Base-by-base conservation (phyloP, 176 grass and related monocot species). In the Puccinellia tenuiflora region DNA sequence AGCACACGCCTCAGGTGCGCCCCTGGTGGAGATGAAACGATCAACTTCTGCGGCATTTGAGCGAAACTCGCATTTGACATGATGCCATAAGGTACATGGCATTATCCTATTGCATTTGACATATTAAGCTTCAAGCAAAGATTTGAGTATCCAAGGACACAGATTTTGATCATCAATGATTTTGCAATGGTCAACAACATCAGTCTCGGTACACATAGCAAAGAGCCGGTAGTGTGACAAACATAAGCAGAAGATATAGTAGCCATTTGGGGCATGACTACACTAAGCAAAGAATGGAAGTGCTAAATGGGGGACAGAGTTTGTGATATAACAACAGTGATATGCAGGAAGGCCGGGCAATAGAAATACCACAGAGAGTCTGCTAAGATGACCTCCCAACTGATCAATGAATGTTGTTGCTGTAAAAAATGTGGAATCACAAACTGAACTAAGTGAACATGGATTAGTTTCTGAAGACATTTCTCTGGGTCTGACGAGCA, bases 31-130 rank as follows among this genome's bases (percentile, higher is more conserved):
- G n/a, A n/a, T n/a, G 96, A 98, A 30, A 98, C 96, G 17, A 95
- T 95, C 77, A 95, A 43, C 48, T 98, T 98, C 60, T 92, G 92
- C 0, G 92, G 95, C 96, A 98, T 95, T 66, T 95, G 96, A 59
- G 91, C 90, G 85, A 98, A 98, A 66, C 92, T 98, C 9, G 86
- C 75, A 7, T 88, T 95, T 14, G 95, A 92, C 53, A 16, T 45
- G 1, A 77, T 72, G 18, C 29, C 16, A 47, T 43, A 22, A 10
- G 1, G 25, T 62, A n/a, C n/a, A n/a, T n/a, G n/a, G n/a, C n/a
- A n/a, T n/a, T n/a, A n/a, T n/a, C n/a, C n/a, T 66, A 7, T 57
- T 21, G 12, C 10, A 53, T 71, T 31, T 15, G 53, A 22, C n/a
- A 56, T 2, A 53, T 11, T 48, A 3, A 75, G 5, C 5, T 38